These are phyloP conservation scores for Exophiala alcalophila DNA, from an alignment of 2,329 filamentous ascomycete species.

Conservation along the genomic window DNA sequence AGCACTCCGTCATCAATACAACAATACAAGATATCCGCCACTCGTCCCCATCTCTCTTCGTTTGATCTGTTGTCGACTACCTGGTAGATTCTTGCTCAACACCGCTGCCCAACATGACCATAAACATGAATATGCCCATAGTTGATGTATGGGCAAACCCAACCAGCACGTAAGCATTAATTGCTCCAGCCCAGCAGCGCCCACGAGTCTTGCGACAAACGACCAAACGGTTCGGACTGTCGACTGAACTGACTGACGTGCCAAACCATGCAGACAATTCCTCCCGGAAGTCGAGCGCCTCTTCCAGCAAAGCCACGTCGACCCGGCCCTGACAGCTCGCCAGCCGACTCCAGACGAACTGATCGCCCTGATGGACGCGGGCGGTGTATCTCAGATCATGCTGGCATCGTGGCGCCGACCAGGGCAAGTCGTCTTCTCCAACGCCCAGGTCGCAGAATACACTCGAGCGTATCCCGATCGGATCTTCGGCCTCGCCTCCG, in stretches of 20 bases:
- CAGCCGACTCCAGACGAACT: constrained; percentile 26
- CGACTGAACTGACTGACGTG: not conserved
- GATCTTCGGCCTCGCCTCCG: constrained; percentile 31
- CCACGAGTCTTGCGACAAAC: not conserved
- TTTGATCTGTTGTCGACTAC: too few species aligned
- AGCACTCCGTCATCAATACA: too few species aligned
- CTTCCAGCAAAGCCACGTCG: constrained; percentile 11
- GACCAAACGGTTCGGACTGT: not conserved
- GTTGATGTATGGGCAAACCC: constrained; percentile 19
- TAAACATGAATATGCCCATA: constrained; percentile 8
- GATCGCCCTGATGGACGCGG: constrained; percentile 26
- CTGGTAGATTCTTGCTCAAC: too few species aligned
- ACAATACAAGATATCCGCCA: too few species aligned
- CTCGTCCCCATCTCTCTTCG: too few species aligned
- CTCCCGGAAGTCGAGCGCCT: constrained; percentile 13
- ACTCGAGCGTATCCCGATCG: constrained; percentile 30
- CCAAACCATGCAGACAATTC: not conserved
- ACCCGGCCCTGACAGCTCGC: constrained; percentile 1
- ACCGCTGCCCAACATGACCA: constrained; percentile 1
- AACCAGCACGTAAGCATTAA: not conserved
- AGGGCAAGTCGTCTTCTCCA: constrained; percentile 28
- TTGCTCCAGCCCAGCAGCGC: not conserved
- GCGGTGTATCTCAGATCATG: constrained; percentile 26
- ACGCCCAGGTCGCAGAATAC: constrained; percentile 29
- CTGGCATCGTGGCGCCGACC: constrained; percentile 28